A percentile compares a stretch with the other conserved stretches of the same genome.
phyloP scores from a whole-genome alignment of 2,329 filamentous ascomycete genomes.

The Ophiocordyceps camponoti-floridani region DNA sequence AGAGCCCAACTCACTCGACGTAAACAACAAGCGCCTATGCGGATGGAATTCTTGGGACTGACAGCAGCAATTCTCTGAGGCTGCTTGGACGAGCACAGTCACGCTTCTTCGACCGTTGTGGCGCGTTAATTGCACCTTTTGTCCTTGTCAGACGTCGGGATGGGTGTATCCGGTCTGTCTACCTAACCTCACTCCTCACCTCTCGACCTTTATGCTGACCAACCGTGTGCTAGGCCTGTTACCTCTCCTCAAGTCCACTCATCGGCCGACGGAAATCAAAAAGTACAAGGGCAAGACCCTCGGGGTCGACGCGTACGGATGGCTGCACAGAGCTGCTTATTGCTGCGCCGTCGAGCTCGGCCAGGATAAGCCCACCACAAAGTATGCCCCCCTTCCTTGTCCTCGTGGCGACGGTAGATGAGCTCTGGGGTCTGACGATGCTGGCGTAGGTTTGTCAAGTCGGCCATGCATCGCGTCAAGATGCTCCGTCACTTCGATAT shows the following conservation, averaged over 20 bases:
- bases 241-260: constrained; percentile 88
- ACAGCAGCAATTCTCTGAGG: not conserved
- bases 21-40: not conserved
- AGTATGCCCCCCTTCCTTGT: constrained; percentile 32
- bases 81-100: not conserved
- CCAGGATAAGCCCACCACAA: constrained; percentile 70
- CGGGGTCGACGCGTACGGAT: constrained; percentile 94
- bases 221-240: constrained; percentile 47
- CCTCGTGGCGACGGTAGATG: not conserved
- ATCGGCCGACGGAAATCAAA: constrained; percentile 71
- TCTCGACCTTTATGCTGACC: constrained; percentile 3
- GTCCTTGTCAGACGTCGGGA: constrained; percentile 5
- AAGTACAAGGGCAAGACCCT: constrained; percentile 77
- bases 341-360: constrained; percentile 84
- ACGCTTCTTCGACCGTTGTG: too few relatives aligned
- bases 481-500: constrained; percentile 92
- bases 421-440: not conserved
- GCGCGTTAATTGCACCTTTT: not conserved
- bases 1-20: not conserved
- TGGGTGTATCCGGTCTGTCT: constrained; percentile 18
- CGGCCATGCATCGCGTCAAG: constrained; percentile 72
- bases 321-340: constrained; percentile 87
- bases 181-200: too few relatives aligned
- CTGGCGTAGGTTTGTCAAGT: constrained; percentile 59
- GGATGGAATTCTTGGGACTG: not conserved